These are phyloP conservation scores for Kluyveromyces wickerhamii DNA, from an alignment of 805 yeast species.

Conservation along the genomic window DNA sequence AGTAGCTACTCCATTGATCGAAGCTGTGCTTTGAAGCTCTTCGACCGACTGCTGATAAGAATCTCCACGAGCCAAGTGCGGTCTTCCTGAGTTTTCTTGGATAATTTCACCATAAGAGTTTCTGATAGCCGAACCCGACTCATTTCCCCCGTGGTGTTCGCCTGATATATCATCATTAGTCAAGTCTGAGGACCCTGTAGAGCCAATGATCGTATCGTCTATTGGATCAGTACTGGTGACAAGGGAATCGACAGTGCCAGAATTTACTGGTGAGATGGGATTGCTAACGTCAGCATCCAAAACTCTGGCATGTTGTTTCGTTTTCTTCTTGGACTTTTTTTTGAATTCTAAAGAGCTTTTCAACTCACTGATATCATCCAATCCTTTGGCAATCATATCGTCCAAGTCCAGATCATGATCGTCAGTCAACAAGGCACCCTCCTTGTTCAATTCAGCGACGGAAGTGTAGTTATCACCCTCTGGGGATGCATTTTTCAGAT, in stretches of 20 bases:
- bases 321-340: slow-evolving; percentile 10
- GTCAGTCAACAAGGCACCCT: slow-evolving; percentile 30
- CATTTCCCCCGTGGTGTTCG: background rate
- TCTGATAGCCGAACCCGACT: slow-evolving; percentile 11
- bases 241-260: slow-evolving; percentile 13
- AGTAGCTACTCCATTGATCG: slow-evolving; percentile 6
- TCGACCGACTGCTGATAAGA: slow-evolving; percentile 51
- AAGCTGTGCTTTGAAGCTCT: slow-evolving; percentile 21
- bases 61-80: slow-evolving; percentile 73
- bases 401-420: slow-evolving; percentile 26
- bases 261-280: slow-evolving; percentile 6
- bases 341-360: slow-evolving; percentile 10
- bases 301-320: slow-evolving; percentile 6
- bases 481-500: slow-evolving; percentile 9
- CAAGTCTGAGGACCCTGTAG: slow-evolving; percentile 7
- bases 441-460: slow-evolving; percentile 28
- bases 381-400: slow-evolving; percentile 15
- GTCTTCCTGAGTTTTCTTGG: slow-evolving; percentile 29
- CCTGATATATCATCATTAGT: background rate
- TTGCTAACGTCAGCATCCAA: slow-evolving; percentile 5
- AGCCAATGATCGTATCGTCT: slow-evolving; percentile 14
- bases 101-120: slow-evolving; percentile 27
- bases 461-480: slow-evolving; percentile 17
- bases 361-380: slow-evolving; percentile 13
- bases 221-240: slow-evolving; percentile 24